Conservation (phyloP, 352 stramenopile species). For the Globisporangium polare region DNA sequence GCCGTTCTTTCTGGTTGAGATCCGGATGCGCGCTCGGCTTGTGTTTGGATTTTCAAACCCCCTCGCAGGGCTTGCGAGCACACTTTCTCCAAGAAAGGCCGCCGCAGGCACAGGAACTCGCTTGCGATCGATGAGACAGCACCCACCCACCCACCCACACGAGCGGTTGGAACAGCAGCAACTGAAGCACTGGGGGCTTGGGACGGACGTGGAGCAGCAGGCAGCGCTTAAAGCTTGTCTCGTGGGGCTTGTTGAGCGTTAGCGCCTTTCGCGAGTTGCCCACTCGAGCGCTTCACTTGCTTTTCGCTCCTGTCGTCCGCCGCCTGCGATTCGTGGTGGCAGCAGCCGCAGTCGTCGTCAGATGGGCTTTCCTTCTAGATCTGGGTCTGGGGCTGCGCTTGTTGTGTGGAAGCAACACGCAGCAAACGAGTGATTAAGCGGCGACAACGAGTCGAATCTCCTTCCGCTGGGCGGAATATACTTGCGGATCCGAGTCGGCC, state of each 20-base stretch:
- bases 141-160: too few relatives aligned
- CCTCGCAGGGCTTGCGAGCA: background rate
- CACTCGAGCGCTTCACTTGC: background rate
- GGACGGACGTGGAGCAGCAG: background rate
- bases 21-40: background rate
- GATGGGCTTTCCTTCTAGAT: constrained; percentile 4
- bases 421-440: background rate
- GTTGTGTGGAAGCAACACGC: background rate
- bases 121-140: background rate
- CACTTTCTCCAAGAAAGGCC: constrained; percentile 6
- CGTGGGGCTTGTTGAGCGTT: background rate
- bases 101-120: background rate
- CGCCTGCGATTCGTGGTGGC: background rate
- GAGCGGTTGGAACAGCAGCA: too few relatives aligned
- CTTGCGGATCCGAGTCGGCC: background rate
- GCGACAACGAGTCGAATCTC: background rate
- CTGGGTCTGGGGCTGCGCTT: background rate
- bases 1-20: background rate
- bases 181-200: background rate
- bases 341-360: too few relatives aligned
- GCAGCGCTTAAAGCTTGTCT: background rate
- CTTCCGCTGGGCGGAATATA: background rate
- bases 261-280: background rate
- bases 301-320: background rate
- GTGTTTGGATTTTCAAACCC: background rate